Base-by-base conservation (phyloP, 2,329 filamentous ascomycete genomes). In the Aspergillus uvarum region DNA sequence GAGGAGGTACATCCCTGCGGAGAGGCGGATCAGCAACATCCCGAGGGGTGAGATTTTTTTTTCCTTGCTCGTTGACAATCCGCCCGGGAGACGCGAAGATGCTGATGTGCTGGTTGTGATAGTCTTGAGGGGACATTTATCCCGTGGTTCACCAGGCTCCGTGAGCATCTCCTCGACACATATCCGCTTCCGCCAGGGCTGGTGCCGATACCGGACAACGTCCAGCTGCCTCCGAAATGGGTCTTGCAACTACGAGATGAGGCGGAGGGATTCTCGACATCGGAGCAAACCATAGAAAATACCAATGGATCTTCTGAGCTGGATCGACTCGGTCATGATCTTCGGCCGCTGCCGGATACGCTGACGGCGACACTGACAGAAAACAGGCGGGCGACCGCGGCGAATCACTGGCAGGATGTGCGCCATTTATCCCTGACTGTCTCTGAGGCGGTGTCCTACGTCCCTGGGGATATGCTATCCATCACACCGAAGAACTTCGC, bases 11-110 rank as follows among this genome's bases (percentile, higher is more conserved):
- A 90, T 68, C 86, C 89, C 47, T 82, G 88, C 42, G 95, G 91
- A 12, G 95, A 99, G 76, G 92, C 89, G 22, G 95, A 99, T 72
- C 93, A 97, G 68, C 91, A 96, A 72, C 92, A 97, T 79, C 87
- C 91, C 26, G 93, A 98, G 77, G 93, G 94, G 88, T 95, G 29
- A 29, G 53, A 79, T 67, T 84, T 79, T n/a, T 44, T 10, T 56
- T 55, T 14, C 42, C 58, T 5, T 50, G 29, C 42, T 24, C 38
- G 3, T 29, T 32, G 12, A 22, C 21, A 10, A 32, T 19, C 4
- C 5, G 7, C 2, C 10, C 12, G n/a, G 11, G 2, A 26, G 19
- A 51, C 24, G 7, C 22, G 22, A 14, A 49, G 11, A 48, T n/a
- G 21, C 26, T 52, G 50, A 59, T 10, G 26, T 12, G 24, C 11